Evolutionary conservation across 2,329 filamentous ascomycete species (phyloP), one percentile per base, ranked within the genome.

Genomic region (Fusarium citri): DNA sequence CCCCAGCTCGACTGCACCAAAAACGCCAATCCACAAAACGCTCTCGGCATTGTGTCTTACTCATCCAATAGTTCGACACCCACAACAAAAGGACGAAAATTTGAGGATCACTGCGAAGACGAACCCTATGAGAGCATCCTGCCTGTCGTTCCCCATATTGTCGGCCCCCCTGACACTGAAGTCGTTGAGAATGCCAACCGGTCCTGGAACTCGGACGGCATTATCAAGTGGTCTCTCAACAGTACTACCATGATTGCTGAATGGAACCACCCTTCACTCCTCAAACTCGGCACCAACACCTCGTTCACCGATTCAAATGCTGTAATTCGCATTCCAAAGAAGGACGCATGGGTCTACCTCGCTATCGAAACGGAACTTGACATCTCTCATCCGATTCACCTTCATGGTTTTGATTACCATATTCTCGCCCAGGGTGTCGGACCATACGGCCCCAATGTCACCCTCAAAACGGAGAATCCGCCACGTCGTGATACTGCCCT

Each of bases 401-500:
- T 81, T 4, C 79, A 81, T 59, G 79, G 79, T 11, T 78, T 79
- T 54, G 79, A 81, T 65, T 80, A 76, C 47, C 74, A 66, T 20
- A 63, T 77, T 20, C 73, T 77, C 4, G 72, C 73, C 16, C 74
- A 77, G 28, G 76, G 75, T 4, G 37, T 53, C 18, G 74, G 76
- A 6, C 59, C 65, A 3, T 78, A 75, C 22, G 69, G 65, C 8
- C 41, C 74, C 16, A 64, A 64, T 6, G 58, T 72, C 25, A 66
- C 59, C 4, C 65, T 72, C 16, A 67, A 74, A 22, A 62, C 54
- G 10, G 42, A 55, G 18, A 88, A 87, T 73, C 85, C 86, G 1
- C 81, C 83, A 23, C 83, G 86, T 9, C 82, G 87, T 48, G 86
- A 88, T 71, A 83, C 84, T 8, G 84, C 85, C 10, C 81, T 84